Conservation (phyloP, 495 filamentous ascomycete genomes). For the Penicillium arizonense region DNA sequence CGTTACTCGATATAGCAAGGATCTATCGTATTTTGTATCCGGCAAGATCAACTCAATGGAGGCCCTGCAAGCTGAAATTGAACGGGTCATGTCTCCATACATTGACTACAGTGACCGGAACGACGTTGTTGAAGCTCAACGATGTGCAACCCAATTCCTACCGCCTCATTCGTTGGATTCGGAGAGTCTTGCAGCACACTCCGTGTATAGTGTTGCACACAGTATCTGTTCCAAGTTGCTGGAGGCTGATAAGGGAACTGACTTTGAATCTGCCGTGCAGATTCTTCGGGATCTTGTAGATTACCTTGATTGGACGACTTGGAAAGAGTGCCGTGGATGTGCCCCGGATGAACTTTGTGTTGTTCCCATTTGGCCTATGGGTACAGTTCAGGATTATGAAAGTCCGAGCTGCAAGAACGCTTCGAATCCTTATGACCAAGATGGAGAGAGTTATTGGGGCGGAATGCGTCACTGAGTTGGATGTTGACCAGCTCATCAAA, state of each 20-base stretch:
- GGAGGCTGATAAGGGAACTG: conserved; percentile 28
- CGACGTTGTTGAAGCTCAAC: conserved; percentile 30
- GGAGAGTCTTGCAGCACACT: conserved; percentile 30
- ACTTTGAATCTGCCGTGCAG: conserved; percentile 20
- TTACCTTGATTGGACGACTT: conserved; percentile 58
- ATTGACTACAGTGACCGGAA: conserved; percentile 47
- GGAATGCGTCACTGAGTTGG: conserved; percentile 5
- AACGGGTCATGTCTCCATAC: conserved; percentile 45
- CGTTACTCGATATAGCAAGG: conserved; percentile 53
- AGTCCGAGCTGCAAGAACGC: conserved; percentile 47
- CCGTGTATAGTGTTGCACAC: conserved; percentile 45
- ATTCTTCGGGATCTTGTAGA: conserved; percentile 41
- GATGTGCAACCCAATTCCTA: conserved; percentile 52
- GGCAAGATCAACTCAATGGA: conserved; percentile 29
- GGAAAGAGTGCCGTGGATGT: conserved; percentile 60
- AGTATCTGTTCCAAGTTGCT: conserved; percentile 53
- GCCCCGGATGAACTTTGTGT: conserved; percentile 59
- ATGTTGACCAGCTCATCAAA: no score
- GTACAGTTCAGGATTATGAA: conserved; percentile 50
- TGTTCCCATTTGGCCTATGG: conserved; percentile 66
- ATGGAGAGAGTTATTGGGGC: conserved; percentile 41
- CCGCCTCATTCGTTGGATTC: conserved; percentile 9
- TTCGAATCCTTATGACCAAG: conserved; percentile 16
- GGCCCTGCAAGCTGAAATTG: conserved; percentile 43
- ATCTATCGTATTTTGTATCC: conserved; percentile 49